Conservation (phyloP, 2,329 filamentous ascomycete species). For the Cercospora berteroae region DNA sequence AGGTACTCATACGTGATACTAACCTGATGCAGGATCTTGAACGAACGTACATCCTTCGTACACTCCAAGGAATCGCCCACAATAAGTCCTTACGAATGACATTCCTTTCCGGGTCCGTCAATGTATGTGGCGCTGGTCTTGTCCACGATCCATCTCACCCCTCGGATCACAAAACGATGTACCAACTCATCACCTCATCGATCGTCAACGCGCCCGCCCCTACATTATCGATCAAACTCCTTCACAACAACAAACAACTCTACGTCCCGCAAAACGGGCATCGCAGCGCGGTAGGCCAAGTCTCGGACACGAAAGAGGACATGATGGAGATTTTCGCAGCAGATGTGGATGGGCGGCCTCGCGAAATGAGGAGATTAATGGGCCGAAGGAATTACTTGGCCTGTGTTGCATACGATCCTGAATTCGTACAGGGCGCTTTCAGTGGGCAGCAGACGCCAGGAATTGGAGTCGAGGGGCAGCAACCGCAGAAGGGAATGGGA, state of each 20-base stretch:
- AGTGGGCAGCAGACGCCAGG: constrained; percentile 13
- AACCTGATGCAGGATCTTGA: constrained; percentile 69
- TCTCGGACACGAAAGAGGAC: constrained; percentile 94
- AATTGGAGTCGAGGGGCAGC: constrained; percentile 24
- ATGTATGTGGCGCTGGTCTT: constrained; percentile 85
- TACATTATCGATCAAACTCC: constrained; percentile 83
- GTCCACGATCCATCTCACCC: constrained; percentile 92
- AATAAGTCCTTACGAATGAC: constrained; percentile 97
- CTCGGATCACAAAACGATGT: constrained; percentile 97
- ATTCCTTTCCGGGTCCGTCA: constrained; percentile 89
- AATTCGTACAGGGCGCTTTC: constrained; percentile 57
- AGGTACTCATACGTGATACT: constrained; percentile 8
- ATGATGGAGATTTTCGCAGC: constrained; percentile 99
- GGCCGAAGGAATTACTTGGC: constrained; percentile 88
- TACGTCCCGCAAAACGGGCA: constrained; percentile 91
- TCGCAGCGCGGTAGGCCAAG: constrained; percentile 54
- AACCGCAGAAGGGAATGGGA: constrained; percentile 31
- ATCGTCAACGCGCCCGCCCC: constrained; percentile 87
- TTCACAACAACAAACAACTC: constrained; percentile 91
- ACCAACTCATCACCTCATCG: constrained; percentile 89
- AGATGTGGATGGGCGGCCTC: constrained; percentile 77
- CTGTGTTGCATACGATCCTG: constrained; percentile 90
- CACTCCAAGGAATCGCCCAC: constrained; percentile 89
- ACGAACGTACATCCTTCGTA: constrained; percentile 92
- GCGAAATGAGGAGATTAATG: constrained; percentile 91